Percentiles rank a stretch among this genome's conserved stretches.
Evolutionary conservation across 164 flowering plant genomes (phyloP).

Genomic region (Sedum album): DNA sequence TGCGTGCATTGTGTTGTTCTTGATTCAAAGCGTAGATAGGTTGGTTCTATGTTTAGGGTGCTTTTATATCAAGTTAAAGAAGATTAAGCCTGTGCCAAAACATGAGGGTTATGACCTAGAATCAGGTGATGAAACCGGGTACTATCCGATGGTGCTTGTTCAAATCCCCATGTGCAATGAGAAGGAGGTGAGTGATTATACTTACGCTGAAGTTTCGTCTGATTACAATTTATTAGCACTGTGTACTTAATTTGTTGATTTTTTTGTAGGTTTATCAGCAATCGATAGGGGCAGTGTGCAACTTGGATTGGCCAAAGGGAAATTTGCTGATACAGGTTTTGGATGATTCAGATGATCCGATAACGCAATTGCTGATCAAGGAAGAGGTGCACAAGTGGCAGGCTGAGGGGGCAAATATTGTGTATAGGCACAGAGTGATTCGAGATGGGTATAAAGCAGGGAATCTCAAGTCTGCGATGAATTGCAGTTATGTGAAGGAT

Average conservation of each 20-base stretch:
- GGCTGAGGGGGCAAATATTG: too few relatives aligned
- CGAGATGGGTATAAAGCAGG: too few relatives aligned
- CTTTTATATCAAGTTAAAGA: slow-evolving; percentile 66
- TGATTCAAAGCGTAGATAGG: slow-evolving; percentile 88
- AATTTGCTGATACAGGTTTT: too few relatives aligned
- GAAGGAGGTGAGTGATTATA: slow-evolving; percentile 99
- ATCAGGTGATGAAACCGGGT: slow-evolving; percentile 23
- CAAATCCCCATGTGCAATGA: too few relatives aligned
- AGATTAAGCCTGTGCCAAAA: slow-evolving; percentile 49
- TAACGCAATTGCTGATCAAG: slow-evolving; percentile 70
- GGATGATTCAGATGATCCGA: too few relatives aligned
- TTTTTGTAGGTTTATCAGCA: slow-evolving; percentile 80
- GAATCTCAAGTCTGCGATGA: too few relatives aligned
- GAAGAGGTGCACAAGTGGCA: slow-evolving; percentile 93
- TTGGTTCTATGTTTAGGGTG: slow-evolving; percentile 65
- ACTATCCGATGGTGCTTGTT: too few relatives aligned
- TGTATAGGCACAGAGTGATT: too few relatives aligned
- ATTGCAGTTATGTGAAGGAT: too few relatives aligned
- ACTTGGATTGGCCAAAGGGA: slow-evolving; percentile 88
- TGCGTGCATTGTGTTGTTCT: slow-evolving; percentile 67
- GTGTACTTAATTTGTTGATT: neutral
- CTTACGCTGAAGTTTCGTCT: too few relatives aligned
- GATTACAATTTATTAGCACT: neutral
- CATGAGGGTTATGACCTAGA: slow-evolving; percentile 26
- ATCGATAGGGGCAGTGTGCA: slow-evolving; percentile 84